Percentiles rank a stretch among this genome's conserved stretches.
These are phyloP conservation scores for Dichotomopilus funicola DNA, from an alignment of 2,329 filamentous ascomycete species.

Conservation along the genomic window DNA sequence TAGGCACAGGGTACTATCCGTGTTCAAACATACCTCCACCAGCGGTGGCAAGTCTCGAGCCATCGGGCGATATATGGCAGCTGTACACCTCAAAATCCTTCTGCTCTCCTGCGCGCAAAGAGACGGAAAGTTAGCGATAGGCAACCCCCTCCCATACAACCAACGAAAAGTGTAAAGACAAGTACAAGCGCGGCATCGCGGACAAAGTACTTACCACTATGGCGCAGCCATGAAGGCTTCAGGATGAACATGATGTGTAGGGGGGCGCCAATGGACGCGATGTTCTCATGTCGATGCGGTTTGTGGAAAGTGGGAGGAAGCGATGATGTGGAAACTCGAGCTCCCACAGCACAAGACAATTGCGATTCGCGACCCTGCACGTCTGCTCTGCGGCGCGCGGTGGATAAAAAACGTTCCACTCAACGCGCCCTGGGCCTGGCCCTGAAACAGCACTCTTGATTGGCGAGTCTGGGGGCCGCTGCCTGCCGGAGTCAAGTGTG, in stretches of 20 bases:
- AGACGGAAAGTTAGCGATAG: constrained; percentile 11
- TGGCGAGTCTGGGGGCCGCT: not conserved
- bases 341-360: not conserved
- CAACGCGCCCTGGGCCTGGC: not conserved
- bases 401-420: not conserved
- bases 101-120: constrained; percentile 64
- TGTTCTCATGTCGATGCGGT: constrained; percentile 22
- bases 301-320: not conserved
- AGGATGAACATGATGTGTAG: constrained; percentile 66
- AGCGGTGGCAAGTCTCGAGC: constrained; percentile 82
- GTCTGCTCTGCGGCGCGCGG: not conserved
- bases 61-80: constrained; percentile 94
- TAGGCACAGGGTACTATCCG: not conserved
- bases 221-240: constrained; percentile 92
- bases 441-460: not conserved
- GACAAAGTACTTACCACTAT: constrained; percentile 59
- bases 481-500: not conserved
- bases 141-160: not conserved
- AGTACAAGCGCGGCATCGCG: not conserved
- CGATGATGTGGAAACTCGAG: not conserved
- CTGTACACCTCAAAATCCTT: constrained; percentile 99
- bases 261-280: constrained; percentile 18
- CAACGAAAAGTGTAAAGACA: not conserved
- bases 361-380: constrained; percentile 6
- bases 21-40: constrained; percentile 63